phyloP scores from a whole-genome alignment of 306 rosid genomes.

The Sphenostylis stenocarpa region DNA sequence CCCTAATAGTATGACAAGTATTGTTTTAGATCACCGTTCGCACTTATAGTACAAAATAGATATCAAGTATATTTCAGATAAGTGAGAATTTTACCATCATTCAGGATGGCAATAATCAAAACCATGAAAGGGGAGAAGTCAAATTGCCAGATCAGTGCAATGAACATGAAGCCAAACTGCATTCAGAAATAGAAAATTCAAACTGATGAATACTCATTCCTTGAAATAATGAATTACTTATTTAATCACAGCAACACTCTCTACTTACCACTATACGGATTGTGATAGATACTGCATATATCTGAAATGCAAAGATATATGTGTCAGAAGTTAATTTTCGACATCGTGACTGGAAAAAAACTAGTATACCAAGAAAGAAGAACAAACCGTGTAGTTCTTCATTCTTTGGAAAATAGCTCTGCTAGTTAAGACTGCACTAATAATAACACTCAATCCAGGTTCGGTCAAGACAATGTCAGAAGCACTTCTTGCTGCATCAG shows the following conservation, averaged over 20 bases:
- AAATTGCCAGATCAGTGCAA: constrained; percentile 91
- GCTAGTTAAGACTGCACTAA: constrained; percentile 97
- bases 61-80: background rate
- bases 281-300: constrained; percentile 97
- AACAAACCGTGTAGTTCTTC: constrained; percentile 95
- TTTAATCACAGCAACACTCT: background rate
- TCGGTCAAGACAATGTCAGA: constrained; percentile 97
- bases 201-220: background rate
- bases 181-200: constrained; percentile 26
- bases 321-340: constrained; percentile 9
- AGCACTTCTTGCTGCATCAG: constrained; percentile 98
- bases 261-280: constrained; percentile 96
- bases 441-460: constrained; percentile 97
- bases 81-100: constrained; percentile 65
- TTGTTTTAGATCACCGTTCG: constrained; percentile 26
- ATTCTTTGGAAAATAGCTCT: constrained; percentile 97
- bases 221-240: background rate
- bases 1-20: constrained; percentile 45
- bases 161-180: constrained; percentile 98
- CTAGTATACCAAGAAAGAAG: background rate
- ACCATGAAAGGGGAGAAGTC: constrained; percentile 99
- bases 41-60: constrained; percentile 2
- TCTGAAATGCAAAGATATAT: constrained; percentile 49
- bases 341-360: background rate
- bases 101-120: constrained; percentile 94